These are phyloP conservation scores for Ceratocystis huliohia DNA, from an alignment of 2,329 filamentous ascomycete genomes.

Conservation along the genomic window DNA sequence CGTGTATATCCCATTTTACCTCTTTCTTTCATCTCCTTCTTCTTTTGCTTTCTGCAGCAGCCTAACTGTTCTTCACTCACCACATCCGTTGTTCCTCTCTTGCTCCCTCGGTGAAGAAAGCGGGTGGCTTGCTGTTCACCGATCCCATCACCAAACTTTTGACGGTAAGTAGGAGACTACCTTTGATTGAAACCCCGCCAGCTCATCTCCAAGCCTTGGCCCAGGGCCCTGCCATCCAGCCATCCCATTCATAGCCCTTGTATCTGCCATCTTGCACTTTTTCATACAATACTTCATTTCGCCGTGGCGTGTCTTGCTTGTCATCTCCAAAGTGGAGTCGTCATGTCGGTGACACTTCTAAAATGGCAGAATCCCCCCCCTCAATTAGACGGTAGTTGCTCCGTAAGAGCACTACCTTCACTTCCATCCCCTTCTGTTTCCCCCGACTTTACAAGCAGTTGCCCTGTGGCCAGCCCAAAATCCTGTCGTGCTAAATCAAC, in stretches of 20 bases:
- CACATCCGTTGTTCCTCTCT: background rate
- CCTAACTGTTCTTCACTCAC: background rate
- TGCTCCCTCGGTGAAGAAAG: background rate
- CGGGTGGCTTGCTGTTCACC: too few relatives aligned
- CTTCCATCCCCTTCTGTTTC: background rate
- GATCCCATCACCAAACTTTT: too few relatives aligned
- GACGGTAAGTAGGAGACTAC: too few relatives aligned
- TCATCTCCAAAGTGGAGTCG: background rate
- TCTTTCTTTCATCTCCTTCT: too few relatives aligned
- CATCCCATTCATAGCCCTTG: too few relatives aligned
- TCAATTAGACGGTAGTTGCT: background rate
- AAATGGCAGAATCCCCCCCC: background rate
- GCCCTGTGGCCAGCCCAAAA: background rate
- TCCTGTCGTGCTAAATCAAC: background rate
- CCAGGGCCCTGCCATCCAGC: too few relatives aligned
- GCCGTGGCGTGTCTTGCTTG: background rate
- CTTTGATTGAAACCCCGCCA: too few relatives aligned
- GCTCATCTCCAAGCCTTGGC: too few relatives aligned
- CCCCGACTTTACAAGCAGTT: background rate
- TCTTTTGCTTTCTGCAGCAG: background rate
- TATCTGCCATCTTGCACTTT: too few relatives aligned
- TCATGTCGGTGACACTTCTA: background rate
- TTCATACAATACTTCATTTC: too few relatives aligned
- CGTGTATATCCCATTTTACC: too few relatives aligned
- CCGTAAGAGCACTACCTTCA: background rate